Conservation (phyloP, 83 land plant genomes). For the Larix sibirica region DNA sequence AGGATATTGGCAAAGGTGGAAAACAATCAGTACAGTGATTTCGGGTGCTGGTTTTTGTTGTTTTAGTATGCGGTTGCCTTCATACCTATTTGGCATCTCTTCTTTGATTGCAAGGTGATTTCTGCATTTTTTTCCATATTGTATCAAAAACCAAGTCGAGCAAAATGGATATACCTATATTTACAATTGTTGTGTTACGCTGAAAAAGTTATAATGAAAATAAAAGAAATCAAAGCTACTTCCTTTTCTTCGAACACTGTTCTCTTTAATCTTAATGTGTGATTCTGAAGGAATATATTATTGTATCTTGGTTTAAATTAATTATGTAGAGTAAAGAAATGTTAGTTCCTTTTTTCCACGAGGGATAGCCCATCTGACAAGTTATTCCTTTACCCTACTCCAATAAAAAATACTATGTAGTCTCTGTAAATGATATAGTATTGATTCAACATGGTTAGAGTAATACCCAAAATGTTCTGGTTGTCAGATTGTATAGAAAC, state of each 20-base stretch:
- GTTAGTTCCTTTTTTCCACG: background rate
- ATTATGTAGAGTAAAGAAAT: background rate
- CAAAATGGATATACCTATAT: background rate
- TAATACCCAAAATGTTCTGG: background rate
- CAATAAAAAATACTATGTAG: background rate
- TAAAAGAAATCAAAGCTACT: background rate
- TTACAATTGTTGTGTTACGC: background rate
- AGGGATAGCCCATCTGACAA: background rate
- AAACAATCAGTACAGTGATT: background rate
- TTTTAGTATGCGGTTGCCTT: constrained; percentile 1
- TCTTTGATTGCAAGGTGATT: background rate
- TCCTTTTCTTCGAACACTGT: background rate
- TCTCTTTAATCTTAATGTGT: background rate
- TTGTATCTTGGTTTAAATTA: background rate
- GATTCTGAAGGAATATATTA: background rate
- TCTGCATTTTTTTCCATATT: constrained; percentile 3
- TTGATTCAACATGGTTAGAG: background rate
- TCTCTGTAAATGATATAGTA: background rate
- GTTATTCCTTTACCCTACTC: background rate
- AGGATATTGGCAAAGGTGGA: background rate
- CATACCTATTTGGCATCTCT: background rate
- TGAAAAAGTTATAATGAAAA: background rate
- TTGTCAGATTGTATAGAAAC: background rate
- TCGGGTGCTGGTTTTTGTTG: background rate
- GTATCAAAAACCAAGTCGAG: background rate